Evolutionary conservation across 495 filamentous ascomycete genomes (phyloP), one percentile per base, ranked within the genome.

Genomic region (Xylaria palmicola): DNA sequence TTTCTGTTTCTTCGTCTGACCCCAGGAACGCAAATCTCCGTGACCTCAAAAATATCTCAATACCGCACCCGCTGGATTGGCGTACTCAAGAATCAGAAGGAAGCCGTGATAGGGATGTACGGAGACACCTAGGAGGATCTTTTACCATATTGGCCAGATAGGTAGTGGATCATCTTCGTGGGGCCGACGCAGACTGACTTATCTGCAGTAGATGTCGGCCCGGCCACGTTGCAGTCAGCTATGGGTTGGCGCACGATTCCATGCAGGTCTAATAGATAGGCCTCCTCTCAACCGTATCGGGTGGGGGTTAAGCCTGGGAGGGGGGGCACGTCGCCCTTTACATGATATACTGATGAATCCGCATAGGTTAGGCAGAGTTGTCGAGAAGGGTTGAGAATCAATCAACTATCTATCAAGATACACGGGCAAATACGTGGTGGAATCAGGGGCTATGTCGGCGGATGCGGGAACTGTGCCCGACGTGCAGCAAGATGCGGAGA

Each of bases 401-500:
- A 20, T 9, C 20, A 12, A 12, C 4, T 34, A 26, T 43, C n/a
- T 20, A 22, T 24, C 44, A 6, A 29, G 41, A 19, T 29, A 4
- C 24, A 34, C 22, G 13, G 22, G n/a, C n/a, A 12, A 5, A 24
- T 47, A 47, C 22, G 22, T 27, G 22, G 20, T 3, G 27, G 15
- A 9, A 9, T 29, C 29, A 19, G 45, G 30, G 26, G 26, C 13
- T 1, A 51, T 55, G 24, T 24, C 51, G 50, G 19, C 52, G 43
- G 34, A 24, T 17, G 9, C 32, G 6, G 34, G 24, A 56, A 41
- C 30, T n/a, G 6, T 26, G 34, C 22, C 57, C 24, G 57, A 68
- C 49, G 44, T 83, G 67, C 68, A 71, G 78, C n/a, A 22, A 22
- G 71, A 74, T 62, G 74, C 69, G 5, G 65, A 67, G 40, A 51